Percentiles rank a stretch among this genome's conserved stretches.
Evolutionary conservation across 2,329 filamentous ascomycete genomes (phyloP).

Genomic region (Scolecobasidium constrictum): DNA sequence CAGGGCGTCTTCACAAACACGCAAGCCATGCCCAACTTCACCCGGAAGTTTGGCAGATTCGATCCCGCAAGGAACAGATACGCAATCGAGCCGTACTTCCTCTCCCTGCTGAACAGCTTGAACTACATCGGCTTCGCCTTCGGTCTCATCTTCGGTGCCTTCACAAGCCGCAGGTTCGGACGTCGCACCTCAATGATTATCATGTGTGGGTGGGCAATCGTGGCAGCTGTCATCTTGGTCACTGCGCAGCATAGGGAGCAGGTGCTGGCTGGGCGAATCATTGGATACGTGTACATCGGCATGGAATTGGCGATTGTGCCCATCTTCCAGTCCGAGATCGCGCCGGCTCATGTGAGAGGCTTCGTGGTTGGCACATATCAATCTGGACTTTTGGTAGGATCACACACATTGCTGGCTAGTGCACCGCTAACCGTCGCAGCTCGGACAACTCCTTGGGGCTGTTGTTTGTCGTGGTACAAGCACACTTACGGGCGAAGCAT

Average conservation of each 20-base stretch:
- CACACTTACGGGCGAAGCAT: too few relatives aligned
- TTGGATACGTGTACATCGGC: not conserved
- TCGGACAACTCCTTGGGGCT: too few relatives aligned
- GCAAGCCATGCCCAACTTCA: conserved; percentile 9
- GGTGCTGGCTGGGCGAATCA: not conserved
- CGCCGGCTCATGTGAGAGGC: not conserved
- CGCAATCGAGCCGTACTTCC: not conserved
- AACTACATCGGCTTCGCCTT: not conserved
- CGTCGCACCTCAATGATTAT: not conserved
- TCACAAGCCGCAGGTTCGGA: too few relatives aligned
- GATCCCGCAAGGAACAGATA: conserved; percentile 5
- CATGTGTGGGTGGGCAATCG: not conserved
- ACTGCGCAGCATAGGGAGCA: too few relatives aligned
- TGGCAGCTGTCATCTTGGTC: too few relatives aligned
- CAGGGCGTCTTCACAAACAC: conserved; percentile 10
- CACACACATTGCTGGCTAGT: too few relatives aligned
- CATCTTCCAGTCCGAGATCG: not conserved
- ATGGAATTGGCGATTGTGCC: too few relatives aligned
- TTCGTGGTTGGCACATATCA: too few relatives aligned
- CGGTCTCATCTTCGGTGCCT: too few relatives aligned
- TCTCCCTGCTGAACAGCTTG: not conserved
- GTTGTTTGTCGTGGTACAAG: too few relatives aligned
- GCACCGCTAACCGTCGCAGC: too few relatives aligned
- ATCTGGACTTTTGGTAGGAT: too few relatives aligned
- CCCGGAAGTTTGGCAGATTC: conserved; percentile 8